Conservation (phyloP, 2,329 filamentous ascomycete species). For the Ceratocystiopsis brevicomis region DNA sequence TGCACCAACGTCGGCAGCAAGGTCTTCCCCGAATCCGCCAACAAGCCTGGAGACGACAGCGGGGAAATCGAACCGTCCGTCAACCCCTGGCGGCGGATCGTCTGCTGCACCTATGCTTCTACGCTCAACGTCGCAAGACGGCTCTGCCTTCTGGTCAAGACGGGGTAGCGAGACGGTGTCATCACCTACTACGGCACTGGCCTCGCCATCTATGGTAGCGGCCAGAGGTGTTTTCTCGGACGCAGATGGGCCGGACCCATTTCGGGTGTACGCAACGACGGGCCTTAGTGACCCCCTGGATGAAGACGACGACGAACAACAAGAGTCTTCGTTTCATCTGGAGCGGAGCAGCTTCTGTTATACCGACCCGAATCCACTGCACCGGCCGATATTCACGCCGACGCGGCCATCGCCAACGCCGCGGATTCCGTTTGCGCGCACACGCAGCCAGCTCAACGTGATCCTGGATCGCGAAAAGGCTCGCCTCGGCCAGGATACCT, state of each 20-base stretch:
- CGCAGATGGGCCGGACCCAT: constrained; percentile 6
- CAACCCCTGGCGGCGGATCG: too few relatives aligned
- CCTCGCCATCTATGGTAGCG: neutral
- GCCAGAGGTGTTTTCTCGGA: constrained; percentile 4
- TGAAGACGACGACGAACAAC: neutral
- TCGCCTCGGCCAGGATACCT: constrained; percentile 16
- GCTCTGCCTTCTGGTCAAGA: too few relatives aligned
- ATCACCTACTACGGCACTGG: too few relatives aligned
- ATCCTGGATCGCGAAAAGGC: constrained; percentile 34
- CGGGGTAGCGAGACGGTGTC: too few relatives aligned
- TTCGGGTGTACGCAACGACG: constrained; percentile 5
- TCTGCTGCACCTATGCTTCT: too few relatives aligned
- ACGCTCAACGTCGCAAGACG: too few relatives aligned
- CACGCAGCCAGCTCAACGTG: constrained; percentile 41
- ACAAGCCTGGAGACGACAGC: too few relatives aligned
- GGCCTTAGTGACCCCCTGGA: neutral
- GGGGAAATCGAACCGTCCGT: too few relatives aligned
- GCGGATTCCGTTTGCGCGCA: constrained; percentile 31
- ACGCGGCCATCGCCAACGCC: constrained; percentile 28
- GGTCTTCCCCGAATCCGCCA: too few relatives aligned
- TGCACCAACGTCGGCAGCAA: too few relatives aligned
- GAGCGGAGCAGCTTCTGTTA: constrained; percentile 3
- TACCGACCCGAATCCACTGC: constrained; percentile 14
- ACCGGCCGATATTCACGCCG: constrained; percentile 24
- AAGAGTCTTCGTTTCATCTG: neutral